Evolutionary conservation across 1,284 basidiomycete species (phyloP).

Genomic region (Sanghuangporus baumii): DNA sequence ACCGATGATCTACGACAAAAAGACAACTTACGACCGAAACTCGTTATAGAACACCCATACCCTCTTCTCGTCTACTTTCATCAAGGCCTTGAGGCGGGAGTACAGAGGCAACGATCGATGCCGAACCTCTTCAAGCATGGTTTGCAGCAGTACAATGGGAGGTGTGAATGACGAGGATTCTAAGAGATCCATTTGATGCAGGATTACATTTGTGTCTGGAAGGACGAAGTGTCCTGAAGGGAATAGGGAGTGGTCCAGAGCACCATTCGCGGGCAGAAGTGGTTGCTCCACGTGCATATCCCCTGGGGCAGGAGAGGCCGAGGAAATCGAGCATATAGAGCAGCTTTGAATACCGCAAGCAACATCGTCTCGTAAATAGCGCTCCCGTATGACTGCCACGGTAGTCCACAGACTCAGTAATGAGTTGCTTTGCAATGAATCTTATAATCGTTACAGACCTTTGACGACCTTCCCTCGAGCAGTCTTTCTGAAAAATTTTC

Average conservation of each 20-base stretch:
- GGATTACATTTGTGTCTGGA: slow-evolving; percentile 94
- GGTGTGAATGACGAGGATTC: slow-evolving; percentile 70
- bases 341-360: slow-evolving; percentile 84
- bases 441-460: slow-evolving; percentile 39
- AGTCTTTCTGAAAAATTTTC: slow-evolving; percentile 94
- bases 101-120: slow-evolving; percentile 92
- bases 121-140: slow-evolving; percentile 92
- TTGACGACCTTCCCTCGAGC: slow-evolving; percentile 91
- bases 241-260: slow-evolving; percentile 46
- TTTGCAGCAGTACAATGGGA: slow-evolving; percentile 89
- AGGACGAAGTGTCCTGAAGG: slow-evolving; percentile 77
- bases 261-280: slow-evolving; percentile 45
- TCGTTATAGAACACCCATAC: slow-evolving; percentile 93
- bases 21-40: slow-evolving; percentile 60
- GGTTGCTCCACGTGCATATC: background rate
- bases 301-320: background rate
- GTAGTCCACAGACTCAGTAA: background rate
- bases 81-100: slow-evolving; percentile 82
- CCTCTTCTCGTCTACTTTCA: slow-evolving; percentile 74
- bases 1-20: background rate
- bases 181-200: slow-evolving; percentile 95
- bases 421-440: background rate
- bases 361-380: slow-evolving; percentile 92
- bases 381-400: slow-evolving; percentile 77
- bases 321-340: slow-evolving; percentile 40